Base-by-base conservation (phyloP, 192 early-diverging fungal species). In the Glomus cerebriforme region DNA sequence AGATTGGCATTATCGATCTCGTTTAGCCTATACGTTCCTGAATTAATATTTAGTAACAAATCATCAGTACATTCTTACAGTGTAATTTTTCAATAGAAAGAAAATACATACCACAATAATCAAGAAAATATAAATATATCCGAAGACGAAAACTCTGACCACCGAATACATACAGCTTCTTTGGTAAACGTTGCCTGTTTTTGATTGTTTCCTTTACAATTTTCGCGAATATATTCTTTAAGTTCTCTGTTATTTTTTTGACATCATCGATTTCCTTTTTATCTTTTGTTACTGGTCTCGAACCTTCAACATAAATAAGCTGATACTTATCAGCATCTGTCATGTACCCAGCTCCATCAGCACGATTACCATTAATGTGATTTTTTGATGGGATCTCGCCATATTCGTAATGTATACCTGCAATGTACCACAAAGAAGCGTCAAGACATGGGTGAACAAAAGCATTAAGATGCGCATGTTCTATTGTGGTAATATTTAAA, bases 141-240 rank as follows among this genome's bases (percentile, higher is more conserved):
- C 69, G 27, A 47, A 79, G 70, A 62, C 32, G 54, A 73, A 73
- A 79, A 73, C 79, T 79, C 17, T 79, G 69, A 1, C 78, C 78
- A 79, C 78, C 67, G 58, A 79, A 79, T 39, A 79, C 68, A 31
- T 35, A 39, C 69, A 79, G 12, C 79, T 65, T 34, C 22, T 65
- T 79, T 72, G 54, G 59, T 73, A 79, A 64, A 62, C 69, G 29
- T 79, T 65, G 32, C 43, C 69, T 35, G 43, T 43, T 79, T 62
- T 79, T 79, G 79, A 79, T 72, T 1, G 58, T 79, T 79, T 79
- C 79, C 32, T 79, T 73, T 39, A 73, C 79, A 79, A 79, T 73
- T 7, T 73, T 79, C 35, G 69, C 32, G 31, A 73, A 79, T 64
- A 73, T 79, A 73, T 73, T 73, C 79, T 79, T 79, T 65, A 79